Evolutionary conservation across 73 alveolate genomes (phyloP).

Genomic region (Stentor coeruleus): DNA sequence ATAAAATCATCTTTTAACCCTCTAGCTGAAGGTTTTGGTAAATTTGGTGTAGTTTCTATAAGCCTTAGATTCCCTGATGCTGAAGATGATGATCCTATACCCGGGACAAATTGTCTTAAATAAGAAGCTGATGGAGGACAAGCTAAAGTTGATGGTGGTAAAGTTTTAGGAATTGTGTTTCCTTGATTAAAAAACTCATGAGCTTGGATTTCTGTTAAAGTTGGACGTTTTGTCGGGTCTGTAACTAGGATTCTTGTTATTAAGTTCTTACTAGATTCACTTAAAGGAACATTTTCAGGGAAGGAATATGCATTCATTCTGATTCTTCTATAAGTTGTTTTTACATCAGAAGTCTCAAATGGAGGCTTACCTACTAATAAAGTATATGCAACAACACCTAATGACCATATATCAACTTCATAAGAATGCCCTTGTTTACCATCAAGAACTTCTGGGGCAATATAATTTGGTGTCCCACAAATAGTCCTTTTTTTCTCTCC

Average conservation of each 20-base stretch:
- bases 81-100: background rate
- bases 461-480: conserved; percentile 83
- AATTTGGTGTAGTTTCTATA: background rate
- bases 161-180: conserved; percentile 72
- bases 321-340: conserved; percentile 85
- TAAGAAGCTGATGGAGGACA: conserved; percentile 81
- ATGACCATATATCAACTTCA: conserved; percentile 83
- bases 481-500: conserved; percentile 75
- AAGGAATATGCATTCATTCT: conserved; percentile 69
- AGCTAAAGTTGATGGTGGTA: conserved; percentile 86
- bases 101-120: conserved; percentile 38
- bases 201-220: conserved; percentile 77
- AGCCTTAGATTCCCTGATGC: background rate
- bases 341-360: conserved; percentile 87
- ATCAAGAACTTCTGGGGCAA: conserved; percentile 83
- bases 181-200: conserved; percentile 86
- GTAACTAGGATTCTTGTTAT: conserved; percentile 66
- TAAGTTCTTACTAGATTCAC: conserved; percentile 79
- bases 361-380: conserved; percentile 73
- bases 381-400: conserved; percentile 76
- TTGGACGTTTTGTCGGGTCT: conserved; percentile 91
- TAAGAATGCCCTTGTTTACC: conserved; percentile 72
- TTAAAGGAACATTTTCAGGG: conserved; percentile 87
- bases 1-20: background rate
- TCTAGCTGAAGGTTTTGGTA: background rate